Evolutionary conservation across 2,329 filamentous ascomycete species (phyloP).

Genomic region (Trichoderma oligosporum): DNA sequence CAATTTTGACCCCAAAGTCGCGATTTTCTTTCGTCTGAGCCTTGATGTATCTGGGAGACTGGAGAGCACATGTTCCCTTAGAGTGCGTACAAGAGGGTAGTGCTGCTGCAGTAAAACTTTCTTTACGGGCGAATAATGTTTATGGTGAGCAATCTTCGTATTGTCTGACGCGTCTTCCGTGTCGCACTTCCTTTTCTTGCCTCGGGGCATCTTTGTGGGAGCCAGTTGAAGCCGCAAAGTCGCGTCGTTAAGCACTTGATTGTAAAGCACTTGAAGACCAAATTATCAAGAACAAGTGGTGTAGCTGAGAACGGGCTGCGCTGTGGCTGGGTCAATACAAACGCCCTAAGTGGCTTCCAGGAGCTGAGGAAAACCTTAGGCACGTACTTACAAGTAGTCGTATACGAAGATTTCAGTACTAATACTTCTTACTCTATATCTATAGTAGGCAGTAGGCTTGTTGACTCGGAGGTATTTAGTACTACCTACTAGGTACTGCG

Average conservation of each 20-base stretch:
- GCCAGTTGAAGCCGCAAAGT: neutral
- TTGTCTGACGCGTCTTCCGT: conserved; percentile 25
- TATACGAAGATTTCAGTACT: too few species aligned
- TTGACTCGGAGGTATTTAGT: too few species aligned
- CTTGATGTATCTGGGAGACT: conserved; percentile 65
- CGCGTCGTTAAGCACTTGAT: neutral
- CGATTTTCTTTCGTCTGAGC: conserved; percentile 55
- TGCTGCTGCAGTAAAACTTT: conserved; percentile 66
- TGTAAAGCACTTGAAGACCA: too few species aligned
- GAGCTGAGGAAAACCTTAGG: too few species aligned
- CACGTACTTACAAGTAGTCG: too few species aligned
- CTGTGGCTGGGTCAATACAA: too few species aligned
- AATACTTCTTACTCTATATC: too few species aligned
- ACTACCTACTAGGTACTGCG: too few species aligned
- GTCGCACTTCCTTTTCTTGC: conserved; percentile 29
- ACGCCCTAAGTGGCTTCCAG: too few species aligned
- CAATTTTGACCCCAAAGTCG: conserved; percentile 38
- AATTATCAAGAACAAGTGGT: too few species aligned
- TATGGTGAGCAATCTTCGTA: neutral
- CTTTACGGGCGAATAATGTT: conserved; percentile 28
- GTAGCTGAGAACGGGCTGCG: too few species aligned
- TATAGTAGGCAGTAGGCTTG: too few species aligned
- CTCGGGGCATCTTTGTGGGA: conserved; percentile 25
- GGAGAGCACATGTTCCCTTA: conserved; percentile 67
- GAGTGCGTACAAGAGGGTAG: conserved; percentile 61